Evolutionary conservation across 345 rosid species (phyloP).

Genomic region (Pistacia integerrima): DNA sequence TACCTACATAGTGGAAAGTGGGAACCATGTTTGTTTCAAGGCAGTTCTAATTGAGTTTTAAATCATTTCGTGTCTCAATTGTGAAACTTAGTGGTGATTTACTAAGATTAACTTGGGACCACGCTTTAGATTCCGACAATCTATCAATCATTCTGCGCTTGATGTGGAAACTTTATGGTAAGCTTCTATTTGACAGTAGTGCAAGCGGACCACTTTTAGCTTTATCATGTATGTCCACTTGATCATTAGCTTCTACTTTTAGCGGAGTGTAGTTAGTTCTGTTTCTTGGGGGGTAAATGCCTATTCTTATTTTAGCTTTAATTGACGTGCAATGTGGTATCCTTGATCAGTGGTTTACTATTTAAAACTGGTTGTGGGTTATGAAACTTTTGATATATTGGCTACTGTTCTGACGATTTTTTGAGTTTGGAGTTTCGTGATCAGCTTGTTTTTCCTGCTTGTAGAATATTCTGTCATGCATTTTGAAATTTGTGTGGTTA

Average conservation of each 20-base stretch:
- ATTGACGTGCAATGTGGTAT: background rate
- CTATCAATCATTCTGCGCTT: constrained; percentile 9
- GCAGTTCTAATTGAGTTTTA: constrained; percentile 1
- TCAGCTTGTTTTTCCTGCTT: background rate
- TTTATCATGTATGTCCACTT: constrained; percentile 17
- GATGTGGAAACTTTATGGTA: constrained; percentile 7
- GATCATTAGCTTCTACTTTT: background rate
- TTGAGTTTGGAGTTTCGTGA: constrained; percentile 12
- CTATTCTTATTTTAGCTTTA: background rate
- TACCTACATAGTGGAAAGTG: background rate
- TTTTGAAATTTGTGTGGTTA: background rate
- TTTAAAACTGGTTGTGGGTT: background rate
- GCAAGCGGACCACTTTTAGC: constrained; percentile 27
- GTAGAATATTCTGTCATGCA: constrained; percentile 7
- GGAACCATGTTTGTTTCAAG: background rate
- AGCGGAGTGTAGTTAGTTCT: background rate
- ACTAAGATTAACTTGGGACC: constrained; percentile 10
- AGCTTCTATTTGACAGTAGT: background rate
- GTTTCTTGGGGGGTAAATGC: background rate
- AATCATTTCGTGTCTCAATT: background rate
- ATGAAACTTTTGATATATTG: background rate
- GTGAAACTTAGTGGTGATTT: background rate
- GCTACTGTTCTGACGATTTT: background rate
- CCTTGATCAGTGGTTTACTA: background rate
- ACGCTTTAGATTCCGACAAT: background rate